Conservation (phyloP, 768 basidiomycete genomes). For the Amanita muscaria region DNA sequence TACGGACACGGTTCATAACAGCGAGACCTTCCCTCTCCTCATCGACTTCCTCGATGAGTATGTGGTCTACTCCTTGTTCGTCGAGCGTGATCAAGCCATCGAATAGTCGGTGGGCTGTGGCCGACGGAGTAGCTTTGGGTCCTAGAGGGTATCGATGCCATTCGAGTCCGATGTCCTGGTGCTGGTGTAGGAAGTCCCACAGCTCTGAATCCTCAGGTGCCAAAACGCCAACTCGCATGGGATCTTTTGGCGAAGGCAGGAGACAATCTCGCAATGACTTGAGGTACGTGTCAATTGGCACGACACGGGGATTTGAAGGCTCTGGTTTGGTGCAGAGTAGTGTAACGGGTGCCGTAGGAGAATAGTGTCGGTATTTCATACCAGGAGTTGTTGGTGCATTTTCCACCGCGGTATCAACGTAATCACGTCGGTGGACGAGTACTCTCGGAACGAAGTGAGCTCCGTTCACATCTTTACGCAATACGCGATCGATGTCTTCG, state of each 20-base stretch:
- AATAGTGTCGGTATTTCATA: conserved; percentile 98
- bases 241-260: conserved; percentile 12
- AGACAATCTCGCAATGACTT: conserved; percentile 24
- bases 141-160: conserved; percentile 53
- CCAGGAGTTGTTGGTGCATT: conserved; percentile 89
- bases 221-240: conserved; percentile 59
- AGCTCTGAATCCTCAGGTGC: conserved; percentile 50
- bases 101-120: conserved; percentile 77
- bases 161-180: conserved; percentile 29
- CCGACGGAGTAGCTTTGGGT: conserved; percentile 44
- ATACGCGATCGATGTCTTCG: conserved; percentile 66
- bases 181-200: conserved; percentile 23
- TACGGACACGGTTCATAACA: conserved; percentile 88
- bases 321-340: conserved; percentile 50
- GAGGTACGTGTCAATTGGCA: conserved; percentile 30
- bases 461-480: conserved; percentile 33
- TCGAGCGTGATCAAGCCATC: conserved; percentile 83
- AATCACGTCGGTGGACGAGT: conserved; percentile 76
- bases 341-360: conserved; percentile 80
- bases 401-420: conserved; percentile 58
- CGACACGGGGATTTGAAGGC: conserved; percentile 29
- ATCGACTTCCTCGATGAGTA: conserved; percentile 76
- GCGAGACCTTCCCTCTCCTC: conserved; percentile 84
- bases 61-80: conserved; percentile 62
- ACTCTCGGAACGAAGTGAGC: conserved; percentile 40